Conservation (phyloP, 208 protist species). For the Leishmania gerbilli region DNA sequence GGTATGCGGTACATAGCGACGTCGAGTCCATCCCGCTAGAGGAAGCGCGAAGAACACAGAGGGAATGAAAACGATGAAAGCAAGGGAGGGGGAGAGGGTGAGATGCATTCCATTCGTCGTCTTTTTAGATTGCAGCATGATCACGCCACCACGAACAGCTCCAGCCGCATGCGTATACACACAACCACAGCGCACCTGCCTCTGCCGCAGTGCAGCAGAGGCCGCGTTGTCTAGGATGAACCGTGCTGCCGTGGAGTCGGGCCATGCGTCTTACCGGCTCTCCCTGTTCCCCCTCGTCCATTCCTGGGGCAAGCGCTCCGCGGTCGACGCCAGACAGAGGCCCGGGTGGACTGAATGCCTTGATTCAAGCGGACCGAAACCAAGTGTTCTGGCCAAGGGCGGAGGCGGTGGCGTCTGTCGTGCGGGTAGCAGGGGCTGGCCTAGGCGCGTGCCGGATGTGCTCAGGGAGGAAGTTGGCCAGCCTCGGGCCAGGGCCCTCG, state of each 20-base stretch:
- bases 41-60: too few relatives aligned
- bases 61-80: too few relatives aligned
- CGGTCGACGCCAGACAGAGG: neutral
- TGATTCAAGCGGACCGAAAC: neutral
- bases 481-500: neutral
- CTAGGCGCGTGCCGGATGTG: neutral
- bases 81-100: neutral
- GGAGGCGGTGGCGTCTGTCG: too few relatives aligned
- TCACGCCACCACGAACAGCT: neutral
- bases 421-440: neutral
- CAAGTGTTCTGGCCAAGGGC: too few relatives aligned
- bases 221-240: neutral
- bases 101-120: too few relatives aligned
- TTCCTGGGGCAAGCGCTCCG: neutral
- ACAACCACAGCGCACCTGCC: neutral
- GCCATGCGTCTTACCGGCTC: neutral
- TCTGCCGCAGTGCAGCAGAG: neutral
- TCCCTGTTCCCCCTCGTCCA: neutral
- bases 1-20: neutral
- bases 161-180: neutral
- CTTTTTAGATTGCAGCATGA: neutral
- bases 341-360: neutral
- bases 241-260: neutral
- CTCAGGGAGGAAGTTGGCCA: neutral
- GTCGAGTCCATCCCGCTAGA: too few relatives aligned